Conservation (phyloP, 1,284 basidiomycete genomes). For the Ceratobasidium sp. region DNA sequence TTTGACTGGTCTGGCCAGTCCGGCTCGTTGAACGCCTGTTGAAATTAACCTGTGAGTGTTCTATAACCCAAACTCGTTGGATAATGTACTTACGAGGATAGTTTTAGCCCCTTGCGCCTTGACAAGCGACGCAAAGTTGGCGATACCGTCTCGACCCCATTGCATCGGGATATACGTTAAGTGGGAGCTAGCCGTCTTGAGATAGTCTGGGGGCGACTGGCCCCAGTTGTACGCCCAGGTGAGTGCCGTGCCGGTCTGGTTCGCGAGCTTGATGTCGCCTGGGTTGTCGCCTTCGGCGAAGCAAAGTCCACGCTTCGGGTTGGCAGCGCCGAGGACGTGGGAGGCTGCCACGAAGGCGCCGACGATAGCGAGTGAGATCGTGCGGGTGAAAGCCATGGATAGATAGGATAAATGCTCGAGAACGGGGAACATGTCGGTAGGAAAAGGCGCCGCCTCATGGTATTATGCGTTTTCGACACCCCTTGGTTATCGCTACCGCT, state of each 20-base stretch:
- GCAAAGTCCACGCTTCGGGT: slow-evolving; percentile 52
- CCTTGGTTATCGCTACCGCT: not conserved
- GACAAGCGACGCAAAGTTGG: slow-evolving; percentile 51
- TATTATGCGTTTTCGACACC: not conserved
- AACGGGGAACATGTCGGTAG: slow-evolving; percentile 2
- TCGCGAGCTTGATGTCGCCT: slow-evolving; percentile 50
- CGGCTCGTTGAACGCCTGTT: slow-evolving; percentile 48
- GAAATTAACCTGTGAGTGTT: slow-evolving; percentile 16
- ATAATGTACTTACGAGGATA: slow-evolving; percentile 53
- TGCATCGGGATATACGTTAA: slow-evolving; percentile 55
- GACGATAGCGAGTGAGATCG: slow-evolving; percentile 1
- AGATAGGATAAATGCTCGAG: not conserved
- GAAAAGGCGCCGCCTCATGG: slow-evolving; percentile 14
- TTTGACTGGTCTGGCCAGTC: slow-evolving; percentile 57
- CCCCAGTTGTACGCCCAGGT: slow-evolving; percentile 55
- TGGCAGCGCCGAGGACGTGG: slow-evolving; percentile 10
- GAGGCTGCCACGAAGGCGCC: slow-evolving; percentile 1
- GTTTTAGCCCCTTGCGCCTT: slow-evolving; percentile 50
- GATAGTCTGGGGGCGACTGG: slow-evolving; percentile 50
- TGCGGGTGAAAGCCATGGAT: slow-evolving; percentile 9
- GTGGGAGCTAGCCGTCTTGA: slow-evolving; percentile 42
- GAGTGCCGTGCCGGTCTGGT: slow-evolving; percentile 49
- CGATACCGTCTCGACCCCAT: slow-evolving; percentile 53
- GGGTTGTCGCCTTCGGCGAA: slow-evolving; percentile 53
- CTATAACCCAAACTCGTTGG: slow-evolving; percentile 20